Base-by-base conservation (phyloP, 1,139 yeast genomes). In the Yamadazyma sp. region DNA sequence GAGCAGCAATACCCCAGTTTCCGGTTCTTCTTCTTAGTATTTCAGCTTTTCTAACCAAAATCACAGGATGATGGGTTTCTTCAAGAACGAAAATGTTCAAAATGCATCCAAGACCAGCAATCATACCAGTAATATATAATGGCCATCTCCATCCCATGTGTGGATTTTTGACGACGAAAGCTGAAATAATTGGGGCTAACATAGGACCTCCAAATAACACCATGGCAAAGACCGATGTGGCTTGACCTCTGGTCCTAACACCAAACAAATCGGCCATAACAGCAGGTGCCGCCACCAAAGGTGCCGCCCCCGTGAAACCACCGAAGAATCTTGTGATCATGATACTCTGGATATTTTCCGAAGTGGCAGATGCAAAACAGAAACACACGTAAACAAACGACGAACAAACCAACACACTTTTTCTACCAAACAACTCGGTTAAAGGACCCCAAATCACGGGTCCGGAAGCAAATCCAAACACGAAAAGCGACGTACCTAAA, bases 1-100 rank as follows among this genome's bases (percentile, higher is more conserved):
- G 82, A 17, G 96, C 95, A 53, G 78, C 80, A 38, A 87, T 83
- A 28, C 88, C 88, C 95, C 95, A 86, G 57, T 76, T 80, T 1
- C 72, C 71, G 3, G 75, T 69, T 54, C 74, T 54, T 54, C 78
- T 68, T 56, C 87, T 78, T 52, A 84, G 71, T 31, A 56, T 59
- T 48, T 71, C 75, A 3, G 92, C 92, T 59, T 82, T 82, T n/a
- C 62, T 47, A 20, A 73, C 79, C 44, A 85, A 61, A 38, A 85
- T 67, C 47, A 64, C 45, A 5, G 68, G 67, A 66, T 70, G 67
- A 51, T 77, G 80, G 11, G 80, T 70, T 53, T 78, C 84, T 39
- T 66, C 64, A 40, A 62, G 57, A 26, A 68, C 41, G 37, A 76
- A 59, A 1, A 59, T 41, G 40, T 56, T 55, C 30, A 59, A 40